These are phyloP conservation scores for Ilex paraguariensis DNA, from an alignment of 305 asterid genomes.

Conservation along the genomic window DNA sequence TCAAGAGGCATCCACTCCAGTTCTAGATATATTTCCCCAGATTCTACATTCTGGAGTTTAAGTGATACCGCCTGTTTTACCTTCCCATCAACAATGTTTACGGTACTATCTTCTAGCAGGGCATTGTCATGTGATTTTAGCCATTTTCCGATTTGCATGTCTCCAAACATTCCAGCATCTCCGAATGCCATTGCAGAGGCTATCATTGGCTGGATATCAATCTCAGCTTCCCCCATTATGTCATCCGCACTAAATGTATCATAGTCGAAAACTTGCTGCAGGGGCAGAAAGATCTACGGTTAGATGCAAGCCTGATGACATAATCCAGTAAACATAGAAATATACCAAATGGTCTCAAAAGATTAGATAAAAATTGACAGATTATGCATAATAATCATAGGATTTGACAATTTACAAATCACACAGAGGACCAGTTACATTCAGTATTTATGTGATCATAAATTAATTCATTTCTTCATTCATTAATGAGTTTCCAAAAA, in stretches of 20 bases:
- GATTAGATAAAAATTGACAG: too few species aligned
- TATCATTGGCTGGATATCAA: conserved; percentile 64
- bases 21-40: conserved; percentile 59
- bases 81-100: conserved; percentile 55
- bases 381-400: too few species aligned
- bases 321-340: too few species aligned
- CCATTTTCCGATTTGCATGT: conserved; percentile 79
- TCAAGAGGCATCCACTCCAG: conserved; percentile 62
- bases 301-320: too few species aligned
- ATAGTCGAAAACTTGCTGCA: conserved; percentile 59
- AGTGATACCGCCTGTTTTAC: conserved; percentile 58
- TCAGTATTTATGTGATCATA: too few species aligned
- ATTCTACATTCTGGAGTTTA: conserved; percentile 66
- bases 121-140: conserved; percentile 60
- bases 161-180: conserved; percentile 38
- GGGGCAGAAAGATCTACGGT: background rate
- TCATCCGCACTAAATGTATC: conserved; percentile 70
- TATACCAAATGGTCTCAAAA: too few species aligned
- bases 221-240: conserved; percentile 74
- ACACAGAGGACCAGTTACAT: too few species aligned
- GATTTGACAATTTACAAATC: too few species aligned
- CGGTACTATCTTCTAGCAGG: conserved; percentile 54
- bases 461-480: too few species aligned
- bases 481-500: too few species aligned
- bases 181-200: conserved; percentile 56